These are phyloP conservation scores for Suhomyces bolitotheri DNA, from an alignment of 1,139 yeast genomes.

Conservation along the genomic window DNA sequence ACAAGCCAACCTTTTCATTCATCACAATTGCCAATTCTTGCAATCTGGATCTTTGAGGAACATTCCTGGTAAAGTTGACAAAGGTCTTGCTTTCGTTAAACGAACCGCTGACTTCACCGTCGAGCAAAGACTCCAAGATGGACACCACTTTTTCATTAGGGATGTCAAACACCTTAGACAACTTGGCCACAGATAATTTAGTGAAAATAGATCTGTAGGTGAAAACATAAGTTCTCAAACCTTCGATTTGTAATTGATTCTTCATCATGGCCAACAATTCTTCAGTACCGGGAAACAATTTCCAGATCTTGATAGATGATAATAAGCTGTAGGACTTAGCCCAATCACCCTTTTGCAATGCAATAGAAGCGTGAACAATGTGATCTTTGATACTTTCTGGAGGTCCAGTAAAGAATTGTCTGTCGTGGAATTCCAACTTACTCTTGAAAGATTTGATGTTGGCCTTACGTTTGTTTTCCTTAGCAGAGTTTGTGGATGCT, in stretches of 20 bases:
- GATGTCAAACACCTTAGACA: conserved; percentile 68
- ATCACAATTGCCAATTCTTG: conserved; percentile 87
- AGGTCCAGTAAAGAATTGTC: conserved; percentile 95
- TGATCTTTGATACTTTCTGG: conserved; percentile 96
- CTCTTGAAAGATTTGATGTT: conserved; percentile 85
- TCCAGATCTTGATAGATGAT: conserved; percentile 84
- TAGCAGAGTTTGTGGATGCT: conserved; percentile 43
- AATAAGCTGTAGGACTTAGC: conserved; percentile 69
- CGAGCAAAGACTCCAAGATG: conserved; percentile 73
- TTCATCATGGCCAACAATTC: conserved; percentile 68
- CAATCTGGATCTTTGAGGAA: conserved; percentile 78
- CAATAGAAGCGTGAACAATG: conserved; percentile 89
- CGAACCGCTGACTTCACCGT: conserved; percentile 66
- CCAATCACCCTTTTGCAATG: conserved; percentile 93
- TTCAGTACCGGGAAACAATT: conserved; percentile 69
- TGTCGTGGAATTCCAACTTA: conserved; percentile 88
- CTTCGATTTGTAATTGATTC: conserved; percentile 82
- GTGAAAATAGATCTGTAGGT: conserved; percentile 77
- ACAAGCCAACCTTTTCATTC: conserved; percentile 81
- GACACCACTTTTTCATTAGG: conserved; percentile 56
- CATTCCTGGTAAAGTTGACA: conserved; percentile 63
- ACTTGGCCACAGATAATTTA: conserved; percentile 68
- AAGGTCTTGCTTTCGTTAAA: conserved; percentile 59
- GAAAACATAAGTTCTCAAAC: conserved; percentile 86
- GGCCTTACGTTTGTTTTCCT: conserved; percentile 65